These are phyloP conservation scores for Persicaria maculosa DNA, from an alignment of 148 eudicot species.

Conservation along the genomic window DNA sequence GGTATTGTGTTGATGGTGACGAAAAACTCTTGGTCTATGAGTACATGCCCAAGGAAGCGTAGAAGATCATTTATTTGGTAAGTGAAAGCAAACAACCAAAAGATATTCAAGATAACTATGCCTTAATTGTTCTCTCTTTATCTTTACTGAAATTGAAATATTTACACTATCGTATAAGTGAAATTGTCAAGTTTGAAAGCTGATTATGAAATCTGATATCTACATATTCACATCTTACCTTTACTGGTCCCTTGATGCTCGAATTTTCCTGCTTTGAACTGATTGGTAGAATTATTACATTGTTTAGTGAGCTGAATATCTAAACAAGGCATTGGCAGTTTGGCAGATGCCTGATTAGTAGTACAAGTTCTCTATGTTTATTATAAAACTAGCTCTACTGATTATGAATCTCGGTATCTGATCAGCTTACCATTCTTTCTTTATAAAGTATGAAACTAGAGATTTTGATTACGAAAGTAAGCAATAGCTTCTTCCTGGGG, in stretches of 20 bases:
- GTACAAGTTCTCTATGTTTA: not conserved
- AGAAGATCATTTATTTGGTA: conserved; percentile 20
- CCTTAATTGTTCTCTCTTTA: not conserved
- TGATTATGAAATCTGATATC: too few relatives aligned
- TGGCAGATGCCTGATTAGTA: not conserved
- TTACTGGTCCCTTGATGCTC: not conserved
- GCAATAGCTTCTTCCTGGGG: not conserved
- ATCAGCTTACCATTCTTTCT: not conserved
- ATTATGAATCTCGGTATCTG: not conserved
- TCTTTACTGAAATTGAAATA: not conserved
- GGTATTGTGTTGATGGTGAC: conserved; percentile 16
- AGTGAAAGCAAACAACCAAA: not conserved
- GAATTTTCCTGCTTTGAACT: not conserved
- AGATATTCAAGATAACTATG: not conserved
- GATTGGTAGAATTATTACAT: not conserved
- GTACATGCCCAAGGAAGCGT: conserved; percentile 19
- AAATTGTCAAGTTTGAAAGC: too few relatives aligned
- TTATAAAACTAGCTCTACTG: not conserved
- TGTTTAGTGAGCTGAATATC: not conserved
- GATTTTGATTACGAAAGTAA: not conserved
- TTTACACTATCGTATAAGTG: too few relatives aligned
- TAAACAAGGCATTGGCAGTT: not conserved
- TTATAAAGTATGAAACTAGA: not conserved
- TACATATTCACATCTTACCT: not conserved
- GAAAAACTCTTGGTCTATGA: conserved; percentile 17